Base-by-base conservation (phyloP, 2,329 filamentous ascomycete genomes). In the Apiospora rasikravindrae region DNA sequence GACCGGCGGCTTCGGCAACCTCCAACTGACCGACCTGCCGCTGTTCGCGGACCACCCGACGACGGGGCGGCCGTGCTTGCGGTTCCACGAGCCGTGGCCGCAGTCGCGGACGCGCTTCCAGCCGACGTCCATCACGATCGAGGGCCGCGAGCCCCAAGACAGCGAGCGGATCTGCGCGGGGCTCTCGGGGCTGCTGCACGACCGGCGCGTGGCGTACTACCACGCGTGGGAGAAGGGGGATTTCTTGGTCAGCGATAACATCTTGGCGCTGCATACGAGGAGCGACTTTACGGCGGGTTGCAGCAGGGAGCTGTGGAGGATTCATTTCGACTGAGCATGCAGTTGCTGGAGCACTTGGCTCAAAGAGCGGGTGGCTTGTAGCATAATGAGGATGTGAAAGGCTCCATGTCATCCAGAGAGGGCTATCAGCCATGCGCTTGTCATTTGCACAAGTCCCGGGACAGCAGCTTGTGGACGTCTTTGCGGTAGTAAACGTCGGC, bases 31-130 rank as follows among this genome's bases (percentile, higher is more conserved):
- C 2, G 81, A 82, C 1, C 78, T 89, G 0, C 85, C 84, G 0
- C 76, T 90, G 4, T 80, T 88, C 0, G 73, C 83, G 1, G 75
- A 80, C 0, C 87, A 89, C 71, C 86, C 85, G 0, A 79, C 79
- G 0, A 88, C 85, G 0, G 82, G 80, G 0, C 79, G 81, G 16
- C 84, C 86, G 0, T 89, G 88, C 74, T 75, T 90, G 6, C 84
- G 87, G 29, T 90, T 86, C 76, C 87, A 89, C 72, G 86, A 89
- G 74, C 86, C 86, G 0, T 89, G 87, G 87, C 85, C 86, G 0
- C 80, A 84, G 64, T 82, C 80, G n/a, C 87, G 85, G 77, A 89
- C 88, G 0, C 80, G 80, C 19, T 89, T 88, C 64, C 84, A 86
- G 10, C 82, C 85, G 1, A 87, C 84, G 1, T 69, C 74, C 14